These are phyloP conservation scores for Chalaropsis ovoidea DNA, from an alignment of 2,329 filamentous ascomycete species.

Conservation along the genomic window DNA sequence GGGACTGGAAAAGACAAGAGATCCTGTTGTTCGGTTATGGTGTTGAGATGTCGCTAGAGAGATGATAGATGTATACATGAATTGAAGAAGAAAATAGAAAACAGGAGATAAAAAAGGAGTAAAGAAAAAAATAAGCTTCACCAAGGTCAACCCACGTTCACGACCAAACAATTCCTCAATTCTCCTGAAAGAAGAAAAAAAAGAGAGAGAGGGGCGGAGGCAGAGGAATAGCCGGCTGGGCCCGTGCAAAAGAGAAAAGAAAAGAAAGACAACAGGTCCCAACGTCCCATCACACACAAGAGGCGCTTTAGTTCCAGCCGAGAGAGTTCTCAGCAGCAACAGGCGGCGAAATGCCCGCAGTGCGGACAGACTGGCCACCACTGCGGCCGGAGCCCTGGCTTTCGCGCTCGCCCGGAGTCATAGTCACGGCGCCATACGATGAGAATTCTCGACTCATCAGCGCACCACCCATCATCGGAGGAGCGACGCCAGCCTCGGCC, in stretches of 20 bases:
- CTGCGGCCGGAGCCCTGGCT: conserved; percentile 57
- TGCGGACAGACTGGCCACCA: conserved; percentile 46
- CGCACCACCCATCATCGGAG: conserved; percentile 61
- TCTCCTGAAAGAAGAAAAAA: conserved; percentile 12
- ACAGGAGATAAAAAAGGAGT: background rate
- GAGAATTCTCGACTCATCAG: conserved; percentile 48
- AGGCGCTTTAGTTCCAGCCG: conserved; percentile 65
- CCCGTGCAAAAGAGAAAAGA: background rate
- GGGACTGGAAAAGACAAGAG: background rate
- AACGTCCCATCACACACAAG: no score
- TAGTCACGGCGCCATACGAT: conserved; percentile 42
- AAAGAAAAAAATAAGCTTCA: conserved; percentile 16
- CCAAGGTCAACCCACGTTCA: conserved; percentile 15
- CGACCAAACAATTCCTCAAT: conserved; percentile 19
- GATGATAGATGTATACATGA: conserved; percentile 14
- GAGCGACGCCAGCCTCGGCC: conserved; percentile 38
- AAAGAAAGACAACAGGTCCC: background rate
- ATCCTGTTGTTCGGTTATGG: background rate
- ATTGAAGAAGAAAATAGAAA: conserved; percentile 17
- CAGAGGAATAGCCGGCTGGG: background rate
- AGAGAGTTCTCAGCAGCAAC: conserved; percentile 91
- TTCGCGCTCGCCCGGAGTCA: conserved; percentile 41
- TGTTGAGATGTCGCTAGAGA: conserved; percentile 7
- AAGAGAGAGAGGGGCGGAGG: background rate
- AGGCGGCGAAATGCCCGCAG: conserved; percentile 69